Conservation (phyloP, 176 grass and related monocot species). For the Rhynchospora pubera region DNA sequence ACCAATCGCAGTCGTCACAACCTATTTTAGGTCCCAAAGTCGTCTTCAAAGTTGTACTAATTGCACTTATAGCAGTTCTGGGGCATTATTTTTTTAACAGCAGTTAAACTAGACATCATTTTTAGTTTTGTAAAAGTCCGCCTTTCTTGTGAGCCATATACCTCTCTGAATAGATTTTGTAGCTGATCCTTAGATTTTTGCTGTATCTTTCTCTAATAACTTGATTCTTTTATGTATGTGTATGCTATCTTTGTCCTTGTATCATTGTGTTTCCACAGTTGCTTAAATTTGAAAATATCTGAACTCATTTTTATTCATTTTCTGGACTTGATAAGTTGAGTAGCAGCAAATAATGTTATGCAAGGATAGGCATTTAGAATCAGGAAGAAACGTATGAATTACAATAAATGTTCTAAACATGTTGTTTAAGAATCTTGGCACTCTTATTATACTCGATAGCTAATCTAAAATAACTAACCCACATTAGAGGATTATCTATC, state of each 20-base stretch:
- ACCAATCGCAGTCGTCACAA: not conserved
- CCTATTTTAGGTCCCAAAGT: slow-evolving; percentile 24
- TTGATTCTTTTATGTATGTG: not conserved
- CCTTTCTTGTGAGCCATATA: slow-evolving; percentile 6
- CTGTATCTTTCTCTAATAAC: not conserved
- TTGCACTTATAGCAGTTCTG: slow-evolving; percentile 24
- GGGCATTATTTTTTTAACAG: slow-evolving; percentile 32
- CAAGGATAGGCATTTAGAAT: too few relatives aligned
- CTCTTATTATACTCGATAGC: too few relatives aligned
- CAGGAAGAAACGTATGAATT: too few relatives aligned
- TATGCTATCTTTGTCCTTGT: not conserved
- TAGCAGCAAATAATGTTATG: too few relatives aligned
- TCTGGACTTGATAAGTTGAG: too few relatives aligned
- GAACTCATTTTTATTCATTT: too few relatives aligned
- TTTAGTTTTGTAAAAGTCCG: not conserved
- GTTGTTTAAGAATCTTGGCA: too few relatives aligned
- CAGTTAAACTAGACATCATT: slow-evolving; percentile 14
- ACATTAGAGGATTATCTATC: too few relatives aligned
- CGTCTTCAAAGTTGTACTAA: slow-evolving; percentile 30
- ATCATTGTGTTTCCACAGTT: not conserved
- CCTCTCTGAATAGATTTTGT: not conserved
- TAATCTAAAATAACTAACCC: too few relatives aligned
- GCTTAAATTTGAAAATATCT: not conserved
- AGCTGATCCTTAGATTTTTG: slow-evolving; percentile 13
- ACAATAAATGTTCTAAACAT: too few relatives aligned